These are phyloP conservation scores for Stachybotrys echinatus DNA, from an alignment of 2,329 filamentous ascomycete genomes.

Conservation along the genomic window DNA sequence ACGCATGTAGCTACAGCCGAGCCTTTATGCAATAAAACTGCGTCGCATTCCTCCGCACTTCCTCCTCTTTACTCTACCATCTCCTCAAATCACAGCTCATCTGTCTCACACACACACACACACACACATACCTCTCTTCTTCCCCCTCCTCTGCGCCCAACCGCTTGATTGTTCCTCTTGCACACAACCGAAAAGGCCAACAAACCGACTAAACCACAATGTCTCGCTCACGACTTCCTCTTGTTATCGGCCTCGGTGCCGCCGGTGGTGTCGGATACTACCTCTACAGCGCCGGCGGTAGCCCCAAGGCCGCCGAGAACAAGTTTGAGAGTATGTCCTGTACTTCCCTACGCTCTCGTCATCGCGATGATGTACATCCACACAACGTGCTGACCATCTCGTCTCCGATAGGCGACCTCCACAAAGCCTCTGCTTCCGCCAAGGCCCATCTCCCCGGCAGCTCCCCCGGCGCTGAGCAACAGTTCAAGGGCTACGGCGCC, in stretches of 20 bases:
- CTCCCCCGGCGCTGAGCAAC: conserved; percentile 58
- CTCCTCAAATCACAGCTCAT: neutral
- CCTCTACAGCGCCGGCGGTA: conserved; percentile 80
- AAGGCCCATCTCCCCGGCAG: conserved; percentile 61
- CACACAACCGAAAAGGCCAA: conserved; percentile 1
- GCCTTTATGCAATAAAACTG: neutral
- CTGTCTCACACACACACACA: neutral
- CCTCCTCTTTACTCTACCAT: neutral
- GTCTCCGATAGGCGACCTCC: conserved; percentile 62
- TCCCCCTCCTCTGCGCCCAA: neutral
- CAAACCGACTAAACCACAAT: conserved; percentile 26
- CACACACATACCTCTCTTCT: neutral
- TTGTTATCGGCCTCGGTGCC: conserved; percentile 55
- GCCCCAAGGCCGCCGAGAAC: conserved; percentile 77
- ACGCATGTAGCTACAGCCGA: too few species aligned
- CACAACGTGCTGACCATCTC: neutral
- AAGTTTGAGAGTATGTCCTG: conserved; percentile 68
- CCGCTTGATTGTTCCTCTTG: conserved; percentile 3
- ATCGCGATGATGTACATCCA: too few species aligned
- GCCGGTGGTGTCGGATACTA: conserved; percentile 78
- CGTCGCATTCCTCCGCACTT: neutral
- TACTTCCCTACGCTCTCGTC: conserved; percentile 9
- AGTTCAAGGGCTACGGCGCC: conserved; percentile 43
- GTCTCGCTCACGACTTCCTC: conserved; percentile 41
- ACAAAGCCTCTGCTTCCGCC: conserved; percentile 61